Evolutionary conservation across 768 basidiomycete species (phyloP).

Genomic region (Clitopilus passeckerianus): DNA sequence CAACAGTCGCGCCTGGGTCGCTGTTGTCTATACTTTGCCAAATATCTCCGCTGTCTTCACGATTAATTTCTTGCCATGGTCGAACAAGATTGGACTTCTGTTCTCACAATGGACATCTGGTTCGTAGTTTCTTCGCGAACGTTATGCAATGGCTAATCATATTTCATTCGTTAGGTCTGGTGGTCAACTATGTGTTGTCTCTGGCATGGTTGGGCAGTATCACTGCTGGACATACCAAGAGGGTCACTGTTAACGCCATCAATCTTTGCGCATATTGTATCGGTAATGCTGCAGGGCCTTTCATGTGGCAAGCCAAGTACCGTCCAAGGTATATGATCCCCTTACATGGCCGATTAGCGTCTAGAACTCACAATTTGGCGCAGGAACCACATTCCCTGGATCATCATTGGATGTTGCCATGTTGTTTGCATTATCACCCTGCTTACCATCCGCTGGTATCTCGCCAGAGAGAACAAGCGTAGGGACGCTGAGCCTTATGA

Average conservation of each 20-base stretch:
- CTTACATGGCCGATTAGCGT: background rate
- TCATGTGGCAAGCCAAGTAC: conserved; percentile 72
- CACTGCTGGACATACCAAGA: conserved; percentile 71
- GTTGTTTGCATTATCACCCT: conserved; percentile 40
- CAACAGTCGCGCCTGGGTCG: conserved; percentile 61
- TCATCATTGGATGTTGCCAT: conserved; percentile 67
- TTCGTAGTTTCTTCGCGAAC: conserved; percentile 11
- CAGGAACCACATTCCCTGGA: conserved; percentile 75
- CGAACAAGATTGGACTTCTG: conserved; percentile 59
- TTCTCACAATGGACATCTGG: conserved; percentile 54
- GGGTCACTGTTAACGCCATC: conserved; percentile 66
- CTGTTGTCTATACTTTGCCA: conserved; percentile 55
- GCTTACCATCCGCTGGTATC: conserved; percentile 45
- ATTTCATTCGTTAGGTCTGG: conserved; percentile 45
- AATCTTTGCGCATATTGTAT: conserved; percentile 65
- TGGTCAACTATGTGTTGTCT: conserved; percentile 56
- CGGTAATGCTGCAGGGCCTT: conserved; percentile 65
- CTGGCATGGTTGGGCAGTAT: conserved; percentile 62
- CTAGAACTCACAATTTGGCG: background rate
- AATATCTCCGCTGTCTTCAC: conserved; percentile 60
- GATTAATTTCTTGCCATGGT: conserved; percentile 64
- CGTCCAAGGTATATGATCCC: conserved; percentile 46
- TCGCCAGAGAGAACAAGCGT: conserved; percentile 57
- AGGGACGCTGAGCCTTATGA: conserved; percentile 54
- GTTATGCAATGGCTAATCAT: background rate